phyloP scores from a whole-genome alignment of 2,329 filamentous ascomycete species.

The Phialophora expanda region DNA sequence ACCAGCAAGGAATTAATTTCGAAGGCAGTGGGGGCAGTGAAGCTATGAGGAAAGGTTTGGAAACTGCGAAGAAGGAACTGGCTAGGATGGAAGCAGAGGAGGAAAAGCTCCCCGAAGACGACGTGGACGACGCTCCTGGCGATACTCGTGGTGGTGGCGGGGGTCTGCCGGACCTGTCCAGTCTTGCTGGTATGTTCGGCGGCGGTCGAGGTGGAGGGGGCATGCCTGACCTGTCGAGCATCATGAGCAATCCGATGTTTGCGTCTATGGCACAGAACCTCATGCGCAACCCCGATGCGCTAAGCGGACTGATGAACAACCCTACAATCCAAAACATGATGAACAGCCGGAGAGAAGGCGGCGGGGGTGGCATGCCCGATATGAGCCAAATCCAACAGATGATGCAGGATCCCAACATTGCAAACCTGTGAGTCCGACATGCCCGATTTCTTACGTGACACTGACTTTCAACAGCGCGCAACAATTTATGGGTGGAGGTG shows the following conservation, averaged over 20 bases:
- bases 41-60: constrained; percentile 95
- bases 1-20: constrained; percentile 87
- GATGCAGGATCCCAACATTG: constrained; percentile 91
- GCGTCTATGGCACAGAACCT: constrained; percentile 94
- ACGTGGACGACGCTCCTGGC: constrained; percentile 57
- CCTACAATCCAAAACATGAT: constrained; percentile 56
- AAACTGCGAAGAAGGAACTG: constrained; percentile 87
- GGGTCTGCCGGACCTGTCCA: constrained; percentile 73
- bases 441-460: neutral
- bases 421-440: constrained; percentile 77
- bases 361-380: constrained; percentile 86
- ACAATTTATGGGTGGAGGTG: constrained; percentile 68
- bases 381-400: constrained; percentile 64
- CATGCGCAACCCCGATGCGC: constrained; percentile 94
- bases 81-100: constrained; percentile 73
- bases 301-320: constrained; percentile 93
- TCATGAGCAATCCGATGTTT: constrained; percentile 99
- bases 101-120: constrained; percentile 56
- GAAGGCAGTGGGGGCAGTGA: constrained; percentile 94
- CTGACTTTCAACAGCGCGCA: constrained; percentile 57
- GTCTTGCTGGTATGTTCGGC: constrained; percentile 73
- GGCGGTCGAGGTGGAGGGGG: constrained; percentile 65
- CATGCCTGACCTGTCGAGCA: constrained; percentile 82
- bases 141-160: constrained; percentile 49
- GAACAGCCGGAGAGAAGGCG: constrained; percentile 42